phyloP scores from a whole-genome alignment of 345 rosid species.

The Anacardium occidentale region DNA sequence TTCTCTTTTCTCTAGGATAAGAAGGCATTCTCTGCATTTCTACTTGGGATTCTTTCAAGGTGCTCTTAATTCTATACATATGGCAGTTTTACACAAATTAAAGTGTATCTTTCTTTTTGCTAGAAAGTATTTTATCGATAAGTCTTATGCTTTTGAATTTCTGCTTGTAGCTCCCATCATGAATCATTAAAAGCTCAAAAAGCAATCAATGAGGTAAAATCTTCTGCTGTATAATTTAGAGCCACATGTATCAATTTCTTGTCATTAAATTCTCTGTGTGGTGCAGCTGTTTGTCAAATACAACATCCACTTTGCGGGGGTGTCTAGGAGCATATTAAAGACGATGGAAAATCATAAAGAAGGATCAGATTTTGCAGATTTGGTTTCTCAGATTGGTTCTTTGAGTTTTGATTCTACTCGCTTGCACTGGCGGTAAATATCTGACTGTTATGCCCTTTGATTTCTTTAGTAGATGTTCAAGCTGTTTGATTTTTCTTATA shows the following conservation, averaged over 20 bases:
- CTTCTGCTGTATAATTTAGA: constrained; percentile 20
- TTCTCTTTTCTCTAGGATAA: constrained; percentile 64
- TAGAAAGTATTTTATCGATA: background rate
- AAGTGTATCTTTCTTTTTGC: background rate
- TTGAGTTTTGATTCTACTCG: constrained; percentile 88
- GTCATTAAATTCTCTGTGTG: constrained; percentile 17
- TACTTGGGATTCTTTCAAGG: constrained; percentile 91
- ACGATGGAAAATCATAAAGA: constrained; percentile 54
- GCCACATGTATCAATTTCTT: constrained; percentile 14
- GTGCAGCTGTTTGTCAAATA: constrained; percentile 96
- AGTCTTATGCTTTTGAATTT: constrained; percentile 14
- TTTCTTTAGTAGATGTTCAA: constrained; percentile 12
- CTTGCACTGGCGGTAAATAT: constrained; percentile 91
- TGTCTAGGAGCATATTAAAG: constrained; percentile 75
- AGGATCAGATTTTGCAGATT: constrained; percentile 63
- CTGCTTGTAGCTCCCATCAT: constrained; percentile 77
- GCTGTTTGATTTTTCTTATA: constrained; percentile 15
- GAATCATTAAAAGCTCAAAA: constrained; percentile 92
- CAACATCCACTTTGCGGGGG: constrained; percentile 90
- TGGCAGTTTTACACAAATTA: background rate
- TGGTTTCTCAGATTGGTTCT: constrained; percentile 82
- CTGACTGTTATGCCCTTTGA: constrained; percentile 18
- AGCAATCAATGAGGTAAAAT: constrained; percentile 83
- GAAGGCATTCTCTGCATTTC: constrained; percentile 72
- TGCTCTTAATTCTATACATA: constrained; percentile 24